phyloP scores from a whole-genome alignment of 441 rosid species.

The Croton setiger region DNA sequence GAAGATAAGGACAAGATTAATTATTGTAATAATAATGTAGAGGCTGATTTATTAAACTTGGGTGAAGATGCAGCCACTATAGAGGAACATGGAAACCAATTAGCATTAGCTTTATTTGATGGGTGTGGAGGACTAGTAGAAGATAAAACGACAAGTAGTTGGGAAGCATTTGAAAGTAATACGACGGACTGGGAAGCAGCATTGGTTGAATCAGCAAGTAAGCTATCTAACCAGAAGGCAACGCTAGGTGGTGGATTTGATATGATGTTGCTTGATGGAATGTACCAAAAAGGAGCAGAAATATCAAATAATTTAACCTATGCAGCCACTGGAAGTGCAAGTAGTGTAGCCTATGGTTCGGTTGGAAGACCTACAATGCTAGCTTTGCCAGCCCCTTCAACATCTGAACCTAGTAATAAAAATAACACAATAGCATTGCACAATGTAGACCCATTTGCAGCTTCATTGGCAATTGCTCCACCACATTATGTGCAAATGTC shows the following conservation, averaged over 20 bases:
- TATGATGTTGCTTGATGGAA: conserved; percentile 50
- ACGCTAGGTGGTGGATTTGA: conserved; percentile 55
- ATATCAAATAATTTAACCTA: conserved; percentile 19
- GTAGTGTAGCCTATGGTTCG: conserved; percentile 50
- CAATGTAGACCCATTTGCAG: conserved; percentile 50
- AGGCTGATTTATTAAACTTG: conserved; percentile 61
- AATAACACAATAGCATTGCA: neutral
- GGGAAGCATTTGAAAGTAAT: conserved; percentile 71
- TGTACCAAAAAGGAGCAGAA: conserved; percentile 52
- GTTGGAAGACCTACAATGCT: conserved; percentile 51
- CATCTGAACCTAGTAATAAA: neutral
- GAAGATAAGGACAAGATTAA: conserved; percentile 18
- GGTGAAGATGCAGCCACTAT: conserved; percentile 37
- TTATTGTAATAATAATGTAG: conserved; percentile 13
- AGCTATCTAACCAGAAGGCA: conserved; percentile 34
- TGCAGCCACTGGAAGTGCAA: conserved; percentile 43
- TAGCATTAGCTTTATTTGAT: conserved; percentile 71
- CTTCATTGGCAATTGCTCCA: conserved; percentile 41
- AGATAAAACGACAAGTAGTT: conserved; percentile 10
- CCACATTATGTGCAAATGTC: conserved; percentile 61
- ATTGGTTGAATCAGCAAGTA: conserved; percentile 64
- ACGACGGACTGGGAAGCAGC: conserved; percentile 69
- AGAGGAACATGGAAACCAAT: conserved; percentile 42
- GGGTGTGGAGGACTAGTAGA: conserved; percentile 18
- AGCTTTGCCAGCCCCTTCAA: conserved; percentile 51